Percentiles rank a stretch among this genome's conserved stretches.
phyloP scores from a whole-genome alignment of 75 land plant genomes.

The Pinus taeda region DNA sequence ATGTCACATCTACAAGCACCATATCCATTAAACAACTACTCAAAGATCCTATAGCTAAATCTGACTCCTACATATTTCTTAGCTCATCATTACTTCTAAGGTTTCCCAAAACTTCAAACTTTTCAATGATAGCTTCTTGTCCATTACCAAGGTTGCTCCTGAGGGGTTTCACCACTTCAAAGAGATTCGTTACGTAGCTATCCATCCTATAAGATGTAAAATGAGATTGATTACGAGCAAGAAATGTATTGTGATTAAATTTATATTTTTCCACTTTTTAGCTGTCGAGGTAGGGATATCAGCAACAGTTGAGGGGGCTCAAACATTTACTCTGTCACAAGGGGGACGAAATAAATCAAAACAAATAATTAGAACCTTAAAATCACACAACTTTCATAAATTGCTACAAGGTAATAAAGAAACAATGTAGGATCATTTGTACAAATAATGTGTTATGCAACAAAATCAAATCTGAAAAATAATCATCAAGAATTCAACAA shows the following conservation, averaged over 20 bases:
- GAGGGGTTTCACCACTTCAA: constrained; percentile 5
- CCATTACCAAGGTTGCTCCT: neutral
- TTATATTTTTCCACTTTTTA: neutral
- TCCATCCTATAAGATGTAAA: neutral
- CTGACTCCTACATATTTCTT: neutral
- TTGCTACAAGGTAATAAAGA: neutral
- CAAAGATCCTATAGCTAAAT: neutral
- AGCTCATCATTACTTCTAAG: neutral
- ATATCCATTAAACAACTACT: no score
- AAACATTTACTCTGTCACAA: neutral
- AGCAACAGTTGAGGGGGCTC: neutral
- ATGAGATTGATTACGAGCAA: neutral
- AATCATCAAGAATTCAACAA: neutral
- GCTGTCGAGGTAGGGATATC: neutral
- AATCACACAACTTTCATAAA: neutral
- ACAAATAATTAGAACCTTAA: neutral
- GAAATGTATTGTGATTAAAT: neutral
- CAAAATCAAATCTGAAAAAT: neutral
- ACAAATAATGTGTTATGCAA: neutral
- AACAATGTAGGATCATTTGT: neutral
- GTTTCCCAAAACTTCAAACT: neutral
- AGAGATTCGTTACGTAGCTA: constrained; percentile 1
- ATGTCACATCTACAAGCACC: no score
- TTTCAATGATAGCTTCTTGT: neutral
- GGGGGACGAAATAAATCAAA: neutral